Base-by-base conservation (phyloP, 2,329 filamentous ascomycete species). In the Sclerotinia borealis region DNA sequence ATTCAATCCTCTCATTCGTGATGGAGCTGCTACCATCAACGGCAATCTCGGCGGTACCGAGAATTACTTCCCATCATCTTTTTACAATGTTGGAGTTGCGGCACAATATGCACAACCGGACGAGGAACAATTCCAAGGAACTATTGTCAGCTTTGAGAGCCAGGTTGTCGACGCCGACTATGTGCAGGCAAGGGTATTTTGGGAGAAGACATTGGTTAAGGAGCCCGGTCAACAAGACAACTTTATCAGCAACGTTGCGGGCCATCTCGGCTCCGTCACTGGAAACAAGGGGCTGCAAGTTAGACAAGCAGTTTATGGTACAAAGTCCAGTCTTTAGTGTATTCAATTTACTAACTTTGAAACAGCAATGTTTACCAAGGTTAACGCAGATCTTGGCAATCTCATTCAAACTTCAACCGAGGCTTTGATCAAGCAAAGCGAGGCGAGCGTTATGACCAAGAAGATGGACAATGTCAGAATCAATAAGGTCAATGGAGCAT, bases 201-300 rank as follows among this genome's bases (percentile, higher is more conserved):
- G 76, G 76, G 63, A 71, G 19, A 55, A 29, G 34, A 59, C 64
- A 9, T 31, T 66, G 15, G 41, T 29, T 9, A 27, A 36, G n/a
- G 45, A 41, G 29, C 34, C 48, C 9, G 62, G 62, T 10, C 56
- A 66, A 34, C 66, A 66, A 25, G 54, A 64, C 29, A 56, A 64
- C 49, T 52, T 67, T 13, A 63, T 73, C 63, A 25, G 73, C 69
- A 55, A 70, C 66, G 63, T 75, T 75, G 63, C 75, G 80, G 63
- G 29, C 19, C 73, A 81, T 80, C 76, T 81, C 6, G 80, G 80
- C 67, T 81, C 82, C 73, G 76, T 83, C 39, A 80, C 80, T 67
- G 80, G 81, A 29, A 22, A 55, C 11, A 55, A 29, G 22, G 51
- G 51, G 9, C 8, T 55, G 13, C 4, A 37, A 9, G 2, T 55